Conservation (phyloP, 441 rosid genomes). For the Biscutella laevigata region DNA sequence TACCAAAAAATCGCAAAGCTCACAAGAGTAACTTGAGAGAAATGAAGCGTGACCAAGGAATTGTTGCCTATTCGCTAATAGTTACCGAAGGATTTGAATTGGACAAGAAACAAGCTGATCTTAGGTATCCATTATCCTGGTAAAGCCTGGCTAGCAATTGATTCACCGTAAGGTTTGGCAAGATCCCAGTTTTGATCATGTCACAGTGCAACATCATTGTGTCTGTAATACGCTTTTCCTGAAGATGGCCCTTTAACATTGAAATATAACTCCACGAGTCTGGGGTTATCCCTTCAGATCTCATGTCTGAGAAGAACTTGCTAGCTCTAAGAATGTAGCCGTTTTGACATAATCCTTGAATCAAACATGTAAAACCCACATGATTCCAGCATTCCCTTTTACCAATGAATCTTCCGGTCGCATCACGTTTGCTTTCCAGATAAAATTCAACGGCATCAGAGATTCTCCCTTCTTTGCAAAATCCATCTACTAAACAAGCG, state of each 20-base stretch:
- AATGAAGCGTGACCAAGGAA: too few species aligned
- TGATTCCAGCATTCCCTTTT: constrained; percentile 13
- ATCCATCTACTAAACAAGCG: constrained; percentile 39
- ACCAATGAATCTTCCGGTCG: background rate
- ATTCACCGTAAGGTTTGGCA: constrained; percentile 36
- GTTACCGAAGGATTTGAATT: background rate
- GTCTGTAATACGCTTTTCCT: constrained; percentile 36
- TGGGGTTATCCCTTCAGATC: constrained; percentile 35
- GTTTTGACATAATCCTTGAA: constrained; percentile 50
- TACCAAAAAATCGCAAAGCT: background rate
- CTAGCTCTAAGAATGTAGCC: constrained; percentile 50
- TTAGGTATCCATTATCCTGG: constrained; percentile 34
- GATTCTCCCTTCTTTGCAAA: constrained; percentile 37
- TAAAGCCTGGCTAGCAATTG: constrained; percentile 33
- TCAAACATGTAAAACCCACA: constrained; percentile 28
- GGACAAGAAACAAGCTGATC: constrained; percentile 28
- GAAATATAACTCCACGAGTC: constrained; percentile 29
- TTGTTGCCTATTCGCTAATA: background rate
- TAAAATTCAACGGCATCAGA: constrained; percentile 38
- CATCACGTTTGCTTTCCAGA: constrained; percentile 26
- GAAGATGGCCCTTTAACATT: constrained; percentile 22
- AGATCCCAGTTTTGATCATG: constrained; percentile 51
- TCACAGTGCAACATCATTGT: constrained; percentile 60
- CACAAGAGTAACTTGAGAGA: background rate
- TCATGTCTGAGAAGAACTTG: constrained; percentile 46